These are phyloP conservation scores for Paecilomyces dactylethromorphus DNA, from an alignment of 2,329 filamentous ascomycete species.

Conservation along the genomic window DNA sequence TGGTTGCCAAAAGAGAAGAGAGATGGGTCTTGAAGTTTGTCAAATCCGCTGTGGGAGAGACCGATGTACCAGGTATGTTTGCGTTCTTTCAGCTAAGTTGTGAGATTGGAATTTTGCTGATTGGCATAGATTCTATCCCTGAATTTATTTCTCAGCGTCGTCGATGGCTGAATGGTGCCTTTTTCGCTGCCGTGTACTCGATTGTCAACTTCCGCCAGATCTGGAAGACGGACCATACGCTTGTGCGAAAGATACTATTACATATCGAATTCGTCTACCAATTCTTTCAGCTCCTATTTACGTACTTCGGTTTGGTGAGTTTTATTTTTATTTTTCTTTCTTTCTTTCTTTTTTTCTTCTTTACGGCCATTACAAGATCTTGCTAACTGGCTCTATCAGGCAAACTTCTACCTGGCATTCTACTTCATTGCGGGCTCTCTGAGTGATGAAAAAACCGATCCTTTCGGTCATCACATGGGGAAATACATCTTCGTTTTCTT, in stretches of 20 bases:
- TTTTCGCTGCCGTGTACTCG: constrained; percentile 97
- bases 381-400: constrained; percentile 33
- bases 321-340: too few species aligned
- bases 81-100: constrained; percentile 25
- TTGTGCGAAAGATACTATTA: constrained; percentile 81
- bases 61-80: constrained; percentile 78
- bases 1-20: constrained; percentile 90
- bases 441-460: constrained; percentile 70
- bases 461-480: constrained; percentile 83
- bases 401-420: constrained; percentile 98
- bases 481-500: constrained; percentile 79
- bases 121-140: constrained; percentile 68
- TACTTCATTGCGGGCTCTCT: constrained; percentile 95
- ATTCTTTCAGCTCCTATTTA: constrained; percentile 85
- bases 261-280: constrained; percentile 97
- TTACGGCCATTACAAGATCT: neutral
- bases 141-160: constrained; percentile 96
- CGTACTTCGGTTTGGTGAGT: constrained; percentile 78
- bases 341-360: too few species aligned
- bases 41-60: constrained; percentile 92
- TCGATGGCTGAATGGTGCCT: constrained; percentile 96
- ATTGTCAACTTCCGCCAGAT: constrained; percentile 91
- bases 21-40: constrained; percentile 98
- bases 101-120: neutral
- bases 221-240: constrained; percentile 84